Evolutionary conservation across 306 rosid species (phyloP).

Genomic region (Gynostemma pentaphyllum): DNA sequence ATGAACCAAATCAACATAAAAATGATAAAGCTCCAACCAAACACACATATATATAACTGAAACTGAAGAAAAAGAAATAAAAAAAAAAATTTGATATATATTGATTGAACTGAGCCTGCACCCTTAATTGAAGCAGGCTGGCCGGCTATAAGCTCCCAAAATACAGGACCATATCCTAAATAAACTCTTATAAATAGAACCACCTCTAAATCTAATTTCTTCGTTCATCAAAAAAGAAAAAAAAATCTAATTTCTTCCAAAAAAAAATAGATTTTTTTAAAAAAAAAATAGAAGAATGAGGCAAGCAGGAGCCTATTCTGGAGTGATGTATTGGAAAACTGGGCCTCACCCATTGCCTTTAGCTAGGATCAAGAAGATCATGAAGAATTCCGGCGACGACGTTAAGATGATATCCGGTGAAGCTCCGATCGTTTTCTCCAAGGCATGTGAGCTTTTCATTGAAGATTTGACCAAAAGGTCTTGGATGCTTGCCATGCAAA

Average conservation of each 20-base stretch:
- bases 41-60: no score
- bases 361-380: conserved; percentile 76
- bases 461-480: conserved; percentile 52
- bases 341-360: conserved; percentile 57
- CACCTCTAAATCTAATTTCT: no score
- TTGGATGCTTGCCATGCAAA: conserved; percentile 47
- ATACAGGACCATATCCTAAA: no score
- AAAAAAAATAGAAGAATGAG: no score
- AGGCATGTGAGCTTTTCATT: conserved; percentile 70
- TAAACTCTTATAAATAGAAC: no score
- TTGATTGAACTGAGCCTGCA: not conserved
- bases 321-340: conserved; percentile 23
- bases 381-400: conserved; percentile 54
- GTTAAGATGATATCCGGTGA: conserved; percentile 77
- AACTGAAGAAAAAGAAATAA: not conserved
- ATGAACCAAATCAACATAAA: no score
- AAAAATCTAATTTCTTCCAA: no score
- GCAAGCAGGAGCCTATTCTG: conserved; percentile 65
- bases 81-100: not conserved
- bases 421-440: conserved; percentile 55
- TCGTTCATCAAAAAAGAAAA: no score
- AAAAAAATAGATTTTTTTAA: no score
- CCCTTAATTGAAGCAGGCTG: conserved; percentile 6
- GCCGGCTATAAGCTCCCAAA: not conserved
- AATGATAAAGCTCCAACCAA: no score